These are phyloP conservation scores for Fraxinus anomala DNA, from an alignment of 257 asterid genomes.

Conservation along the genomic window DNA sequence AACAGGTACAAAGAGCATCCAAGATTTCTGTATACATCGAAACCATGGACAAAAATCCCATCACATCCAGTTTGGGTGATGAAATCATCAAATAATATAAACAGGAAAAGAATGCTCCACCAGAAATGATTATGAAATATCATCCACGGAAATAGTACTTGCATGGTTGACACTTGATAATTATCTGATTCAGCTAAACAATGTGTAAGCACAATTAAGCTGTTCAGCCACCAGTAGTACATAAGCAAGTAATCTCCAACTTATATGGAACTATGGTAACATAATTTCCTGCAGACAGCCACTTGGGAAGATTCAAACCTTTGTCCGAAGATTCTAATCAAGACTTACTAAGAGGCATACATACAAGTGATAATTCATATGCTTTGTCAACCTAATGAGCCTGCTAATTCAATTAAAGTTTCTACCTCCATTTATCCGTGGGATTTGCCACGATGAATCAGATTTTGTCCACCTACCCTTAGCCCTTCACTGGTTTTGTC, in stretches of 20 bases:
- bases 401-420: conserved; percentile 16
- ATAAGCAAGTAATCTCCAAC: conserved; percentile 9
- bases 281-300: background rate
- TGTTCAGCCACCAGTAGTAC: background rate
- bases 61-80: conserved; percentile 34
- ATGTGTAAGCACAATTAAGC: conserved; percentile 17
- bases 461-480: conserved; percentile 20
- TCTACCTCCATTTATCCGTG: conserved; percentile 14
- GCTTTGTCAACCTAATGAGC: conserved; percentile 5
- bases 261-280: conserved; percentile 1
- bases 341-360: background rate
- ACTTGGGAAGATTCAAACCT: conserved; percentile 21
- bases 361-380: conserved; percentile 6
- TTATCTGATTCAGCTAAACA: conserved; percentile 10
- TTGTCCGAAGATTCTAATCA: conserved; percentile 22
- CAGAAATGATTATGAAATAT: conserved; percentile 18
- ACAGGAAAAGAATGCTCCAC: conserved; percentile 24
- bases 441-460: conserved; percentile 13
- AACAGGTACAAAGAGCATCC: conserved; percentile 35
- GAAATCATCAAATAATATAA: conserved; percentile 40
- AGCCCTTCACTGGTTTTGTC: conserved; percentile 18
- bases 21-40: conserved; percentile 56
- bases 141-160: conserved; percentile 22
- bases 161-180: conserved; percentile 22
- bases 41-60: conserved; percentile 49